Evolutionary conservation across 164 flowering plant genomes (phyloP).

Genomic region (Berberis thunbergii): DNA sequence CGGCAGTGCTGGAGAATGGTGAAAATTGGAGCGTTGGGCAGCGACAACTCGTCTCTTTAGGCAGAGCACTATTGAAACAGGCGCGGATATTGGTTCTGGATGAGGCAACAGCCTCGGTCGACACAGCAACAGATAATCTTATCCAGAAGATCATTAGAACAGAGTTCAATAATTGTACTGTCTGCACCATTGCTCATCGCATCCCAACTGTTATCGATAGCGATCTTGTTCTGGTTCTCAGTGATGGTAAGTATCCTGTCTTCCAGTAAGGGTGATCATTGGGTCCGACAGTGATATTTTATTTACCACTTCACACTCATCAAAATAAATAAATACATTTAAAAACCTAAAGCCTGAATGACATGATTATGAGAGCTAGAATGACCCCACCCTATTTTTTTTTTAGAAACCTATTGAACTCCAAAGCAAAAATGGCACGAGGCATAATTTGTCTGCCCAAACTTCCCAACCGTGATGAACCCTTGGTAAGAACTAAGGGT

Average conservation of each 20-base stretch:
- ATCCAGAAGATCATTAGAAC: constrained; percentile 86
- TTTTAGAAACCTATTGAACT: too few relatives aligned
- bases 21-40: constrained; percentile 99
- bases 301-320: too few relatives aligned
- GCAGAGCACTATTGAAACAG: constrained; percentile 87
- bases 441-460: too few relatives aligned
- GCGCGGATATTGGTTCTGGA: constrained; percentile 88
- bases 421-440: too few relatives aligned
- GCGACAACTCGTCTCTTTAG: constrained; percentile 88
- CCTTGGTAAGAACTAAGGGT: too few relatives aligned
- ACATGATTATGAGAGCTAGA: too few relatives aligned
- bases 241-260: constrained; percentile 61
- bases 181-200: constrained; percentile 94
- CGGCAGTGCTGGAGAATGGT: constrained; percentile 87
- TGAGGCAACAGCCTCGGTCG: constrained; percentile 98
- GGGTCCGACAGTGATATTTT: too few relatives aligned
- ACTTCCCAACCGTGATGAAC: too few relatives aligned
- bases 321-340: too few relatives aligned
- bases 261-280: too few relatives aligned
- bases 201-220: constrained; percentile 96
- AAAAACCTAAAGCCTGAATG: too few relatives aligned
- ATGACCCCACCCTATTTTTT: too few relatives aligned
- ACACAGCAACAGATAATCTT: constrained; percentile 90
- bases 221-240: constrained; percentile 92
- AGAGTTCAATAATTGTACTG: constrained; percentile 85